These are phyloP conservation scores for Penicillium sp. DNA, from an alignment of 2,329 filamentous ascomycete genomes.

Conservation along the genomic window DNA sequence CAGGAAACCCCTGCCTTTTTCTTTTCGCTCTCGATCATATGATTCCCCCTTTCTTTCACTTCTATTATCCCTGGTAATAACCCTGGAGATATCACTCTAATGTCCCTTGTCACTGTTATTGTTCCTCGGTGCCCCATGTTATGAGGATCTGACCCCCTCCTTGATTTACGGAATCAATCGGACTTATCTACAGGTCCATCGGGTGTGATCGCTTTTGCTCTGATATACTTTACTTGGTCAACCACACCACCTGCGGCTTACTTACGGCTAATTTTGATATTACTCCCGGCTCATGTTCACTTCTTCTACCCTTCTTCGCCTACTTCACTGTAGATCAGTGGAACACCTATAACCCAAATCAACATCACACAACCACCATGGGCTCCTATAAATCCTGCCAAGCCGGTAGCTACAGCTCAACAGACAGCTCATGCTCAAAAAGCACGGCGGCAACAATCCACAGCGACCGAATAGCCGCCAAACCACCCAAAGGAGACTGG, in stretches of 20 bases:
- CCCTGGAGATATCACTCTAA: not conserved
- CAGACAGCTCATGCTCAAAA: slow-evolving; percentile 40
- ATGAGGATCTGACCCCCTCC: slow-evolving; percentile 16
- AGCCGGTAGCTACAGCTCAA: slow-evolving; percentile 36
- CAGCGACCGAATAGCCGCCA: slow-evolving; percentile 32
- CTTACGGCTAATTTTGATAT: not conserved
- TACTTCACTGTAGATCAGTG: slow-evolving; percentile 7
- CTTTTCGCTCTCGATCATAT: not conserved
- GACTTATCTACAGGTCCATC: not conserved
- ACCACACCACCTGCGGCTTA: slow-evolving; percentile 5
- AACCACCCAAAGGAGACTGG: slow-evolving; percentile 18
- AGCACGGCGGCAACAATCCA: slow-evolving; percentile 41
- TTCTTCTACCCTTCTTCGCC: slow-evolving; percentile 1
- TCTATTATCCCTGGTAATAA: not conserved
- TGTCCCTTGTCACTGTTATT: slow-evolving; percentile 3
- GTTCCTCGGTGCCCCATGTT: slow-evolving; percentile 9
- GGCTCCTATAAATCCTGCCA: slow-evolving; percentile 29
- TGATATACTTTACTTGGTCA: slow-evolving; percentile 2
- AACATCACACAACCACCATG: slow-evolving; percentile 20
- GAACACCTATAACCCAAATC: not conserved
- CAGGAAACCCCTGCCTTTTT: slow-evolving; percentile 1
- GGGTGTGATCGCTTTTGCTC: not conserved
- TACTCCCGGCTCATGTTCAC: not conserved
- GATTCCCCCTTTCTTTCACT: not conserved
- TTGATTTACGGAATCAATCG: not conserved